A percentile compares a stretch with the other conserved stretches of the same genome.
Evolutionary conservation across 176 grass and related monocot species (phyloP).

Genomic region (Triticum monococcum): DNA sequence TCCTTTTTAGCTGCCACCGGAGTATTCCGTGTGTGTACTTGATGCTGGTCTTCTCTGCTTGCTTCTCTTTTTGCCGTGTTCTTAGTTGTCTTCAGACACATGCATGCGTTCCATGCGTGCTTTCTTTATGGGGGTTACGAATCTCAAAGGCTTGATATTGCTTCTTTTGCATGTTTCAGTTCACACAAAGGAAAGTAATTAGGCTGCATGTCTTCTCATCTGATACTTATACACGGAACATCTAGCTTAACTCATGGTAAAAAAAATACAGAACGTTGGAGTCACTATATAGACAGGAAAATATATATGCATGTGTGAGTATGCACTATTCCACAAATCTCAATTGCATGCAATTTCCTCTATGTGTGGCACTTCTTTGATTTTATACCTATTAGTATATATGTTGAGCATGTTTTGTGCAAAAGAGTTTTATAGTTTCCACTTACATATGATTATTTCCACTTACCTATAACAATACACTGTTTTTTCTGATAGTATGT

Average conservation of each 20-base stretch:
- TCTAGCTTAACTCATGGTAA: background rate
- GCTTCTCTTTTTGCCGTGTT: conserved; percentile 37
- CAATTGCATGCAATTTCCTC: background rate
- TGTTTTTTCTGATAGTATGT: too few species aligned
- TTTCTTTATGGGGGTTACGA: conserved; percentile 30
- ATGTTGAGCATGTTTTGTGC: background rate
- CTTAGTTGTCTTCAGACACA: conserved; percentile 18
- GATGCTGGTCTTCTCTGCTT: conserved; percentile 19
- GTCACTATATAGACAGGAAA: background rate
- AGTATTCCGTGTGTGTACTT: conserved; percentile 43
- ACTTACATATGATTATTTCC: background rate
- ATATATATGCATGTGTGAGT: background rate
- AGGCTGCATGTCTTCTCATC: background rate
- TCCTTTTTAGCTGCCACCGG: conserved; percentile 51
- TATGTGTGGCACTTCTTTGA: background rate
- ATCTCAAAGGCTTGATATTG: conserved; percentile 23
- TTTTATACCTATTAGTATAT: background rate
- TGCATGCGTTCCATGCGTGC: conserved; percentile 36
- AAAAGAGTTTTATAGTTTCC: background rate
- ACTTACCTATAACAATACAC: background rate
- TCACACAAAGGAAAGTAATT: background rate
- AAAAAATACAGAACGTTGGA: background rate
- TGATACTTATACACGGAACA: background rate
- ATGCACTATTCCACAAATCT: background rate
- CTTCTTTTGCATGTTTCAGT: conserved; percentile 12